Base-by-base conservation (phyloP, 129 eudicot species). In the Silybum marianum region DNA sequence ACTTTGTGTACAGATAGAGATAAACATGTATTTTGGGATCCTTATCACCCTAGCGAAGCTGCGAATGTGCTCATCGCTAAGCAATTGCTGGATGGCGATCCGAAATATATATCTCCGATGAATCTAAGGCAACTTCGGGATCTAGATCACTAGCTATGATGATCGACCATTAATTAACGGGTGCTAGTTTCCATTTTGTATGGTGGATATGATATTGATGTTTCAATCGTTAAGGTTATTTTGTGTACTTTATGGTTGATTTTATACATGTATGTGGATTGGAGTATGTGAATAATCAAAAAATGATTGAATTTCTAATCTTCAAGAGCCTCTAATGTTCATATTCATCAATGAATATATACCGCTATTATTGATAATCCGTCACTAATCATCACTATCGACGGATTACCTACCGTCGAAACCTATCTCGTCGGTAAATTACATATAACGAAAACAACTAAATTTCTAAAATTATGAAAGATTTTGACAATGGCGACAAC, bases 1-100 rank as follows among this genome's bases (percentile, higher is more conserved):
- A 93, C 88, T 84, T 74, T 96, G 92, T 96, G 99, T 78, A 38
- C 88, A 2, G 98, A 96, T 51, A 80, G 98, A 0, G 92, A 91
- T 76, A 96, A 96, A 81, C 95, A 96, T 80, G 98, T 96, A 12
- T 96, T 96, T 42, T 96, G 99, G 99, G 99, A 96, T 82, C 98
- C 98, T 62, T 96, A 96, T 84, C 99, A 96, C 74, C 99, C 99
- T 2, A 96, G 99, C 19, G 92, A 96, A 78, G 99, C 99, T 44
- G 97, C 99, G 10, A 96, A 96, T 74, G 13, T 91, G 25, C 85
- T 96, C 24, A 79, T 96, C 6, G 92, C 99, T 5, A 93, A 93
- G 38, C 98, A 93, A 63, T 83, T 96, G 84, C 76, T 96, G 9
- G 85, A 85, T 75, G 97, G 98, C 28, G 96, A 88, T 62, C 34